These are phyloP conservation scores for Iris pallida DNA, from an alignment of 116 monocot species.

Conservation along the genomic window DNA sequence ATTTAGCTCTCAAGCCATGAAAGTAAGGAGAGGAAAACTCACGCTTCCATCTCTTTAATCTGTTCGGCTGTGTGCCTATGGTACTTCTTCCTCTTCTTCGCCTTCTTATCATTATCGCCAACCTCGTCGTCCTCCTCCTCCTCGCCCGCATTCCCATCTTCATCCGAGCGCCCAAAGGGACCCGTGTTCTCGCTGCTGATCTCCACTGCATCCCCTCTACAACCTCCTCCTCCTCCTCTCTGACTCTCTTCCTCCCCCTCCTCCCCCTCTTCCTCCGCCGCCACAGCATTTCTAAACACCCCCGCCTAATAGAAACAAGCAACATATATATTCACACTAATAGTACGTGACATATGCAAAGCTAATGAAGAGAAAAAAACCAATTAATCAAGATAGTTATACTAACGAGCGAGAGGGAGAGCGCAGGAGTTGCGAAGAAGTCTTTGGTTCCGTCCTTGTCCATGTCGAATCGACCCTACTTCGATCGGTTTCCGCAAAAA, in stretches of 20 bases:
- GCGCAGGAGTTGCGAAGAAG: conserved; percentile 47
- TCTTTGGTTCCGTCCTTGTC: conserved; percentile 21
- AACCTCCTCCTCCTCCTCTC: conserved; percentile 8
- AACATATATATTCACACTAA: neutral
- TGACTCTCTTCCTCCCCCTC: conserved; percentile 40
- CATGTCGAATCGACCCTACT: conserved; percentile 8
- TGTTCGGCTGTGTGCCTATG: conserved; percentile 65
- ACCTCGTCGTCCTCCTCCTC: conserved; percentile 14
- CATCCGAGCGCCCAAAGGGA: conserved; percentile 26
- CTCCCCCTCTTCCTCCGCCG: conserved; percentile 28
- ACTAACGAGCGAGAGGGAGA: conserved; percentile 67
- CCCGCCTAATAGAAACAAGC: conserved; percentile 40
- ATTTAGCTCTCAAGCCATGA: no score
- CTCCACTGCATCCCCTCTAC: conserved; percentile 26
- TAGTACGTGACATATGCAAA: neutral
- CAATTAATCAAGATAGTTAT: neutral
- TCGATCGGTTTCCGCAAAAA: neutral
- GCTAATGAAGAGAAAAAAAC: neutral
- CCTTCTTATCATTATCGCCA: conserved; percentile 10
- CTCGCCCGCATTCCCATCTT: conserved; percentile 18
- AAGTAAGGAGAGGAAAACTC: conserved; percentile 8
- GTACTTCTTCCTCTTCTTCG: conserved; percentile 53
- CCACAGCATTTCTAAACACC: conserved; percentile 32
- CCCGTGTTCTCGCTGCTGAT: conserved; percentile 53
- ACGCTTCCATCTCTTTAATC: conserved; percentile 70